Evolutionary conservation across 768 basidiomycete genomes (phyloP).

Genomic region (Coprinopsis strossmayeri): DNA sequence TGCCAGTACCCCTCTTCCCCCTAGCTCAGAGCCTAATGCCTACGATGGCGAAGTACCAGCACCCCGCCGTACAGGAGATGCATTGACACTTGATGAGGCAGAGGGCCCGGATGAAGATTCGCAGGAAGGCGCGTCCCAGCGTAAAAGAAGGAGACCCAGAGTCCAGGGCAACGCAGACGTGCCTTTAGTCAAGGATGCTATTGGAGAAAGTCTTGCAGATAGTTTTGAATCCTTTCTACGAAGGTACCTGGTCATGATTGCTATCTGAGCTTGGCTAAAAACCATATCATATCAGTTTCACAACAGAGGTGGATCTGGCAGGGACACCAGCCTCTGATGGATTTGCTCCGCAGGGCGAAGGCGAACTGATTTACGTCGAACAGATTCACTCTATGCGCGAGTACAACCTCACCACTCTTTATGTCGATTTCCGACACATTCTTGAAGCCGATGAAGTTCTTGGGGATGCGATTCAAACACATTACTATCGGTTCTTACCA

Average conservation of each 20-base stretch:
- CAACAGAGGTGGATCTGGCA: slow-evolving; percentile 73
- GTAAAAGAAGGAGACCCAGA: slow-evolving; percentile 40
- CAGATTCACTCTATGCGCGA: slow-evolving; percentile 95
- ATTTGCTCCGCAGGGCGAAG: slow-evolving; percentile 48
- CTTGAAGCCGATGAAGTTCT: slow-evolving; percentile 88
- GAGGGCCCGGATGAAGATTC: slow-evolving; percentile 40
- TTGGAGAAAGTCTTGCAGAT: slow-evolving; percentile 92
- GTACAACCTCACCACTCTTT: slow-evolving; percentile 91
- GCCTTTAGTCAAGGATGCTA: slow-evolving; percentile 86
- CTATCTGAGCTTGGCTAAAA: slow-evolving; percentile 8
- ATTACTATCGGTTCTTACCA: slow-evolving; percentile 96
- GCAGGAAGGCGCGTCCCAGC: slow-evolving; percentile 27
- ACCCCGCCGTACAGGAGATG: slow-evolving; percentile 41
- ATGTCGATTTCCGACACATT: slow-evolving; percentile 91
- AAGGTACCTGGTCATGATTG: slow-evolving; percentile 49
- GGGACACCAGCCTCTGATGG: slow-evolving; percentile 77
- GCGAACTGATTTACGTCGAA: slow-evolving; percentile 77
- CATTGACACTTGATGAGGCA: slow-evolving; percentile 48
- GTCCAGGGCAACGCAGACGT: slow-evolving; percentile 58
- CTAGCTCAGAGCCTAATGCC: slow-evolving; percentile 40
- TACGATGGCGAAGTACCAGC: slow-evolving; percentile 23
- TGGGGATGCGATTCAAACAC: slow-evolving; percentile 86
- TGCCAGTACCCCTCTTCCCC: slow-evolving; percentile 41
- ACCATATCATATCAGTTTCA: slow-evolving; percentile 59
- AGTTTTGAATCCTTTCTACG: slow-evolving; percentile 89